A percentile compares a stretch with the other conserved stretches of the same genome.
Conservation (phyloP, 768 basidiomycete species). For the Fistulinella prunicolor region DNA sequence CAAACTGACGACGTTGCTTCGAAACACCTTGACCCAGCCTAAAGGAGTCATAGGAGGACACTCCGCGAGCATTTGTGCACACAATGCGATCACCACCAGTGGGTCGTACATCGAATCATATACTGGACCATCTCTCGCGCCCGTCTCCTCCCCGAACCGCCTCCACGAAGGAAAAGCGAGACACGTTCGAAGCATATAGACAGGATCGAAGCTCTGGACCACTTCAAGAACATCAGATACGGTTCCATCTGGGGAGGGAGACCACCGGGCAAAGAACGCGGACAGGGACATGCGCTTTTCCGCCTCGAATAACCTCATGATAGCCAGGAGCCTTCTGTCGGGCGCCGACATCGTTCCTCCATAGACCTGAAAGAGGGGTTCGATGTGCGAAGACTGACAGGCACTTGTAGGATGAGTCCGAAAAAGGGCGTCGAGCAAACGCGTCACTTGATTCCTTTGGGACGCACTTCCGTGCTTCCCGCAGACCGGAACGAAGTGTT, state of each 20-base stretch:
- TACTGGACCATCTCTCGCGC: conserved; percentile 19
- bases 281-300: conserved; percentile 65
- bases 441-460: conserved; percentile 47
- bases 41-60: conserved; percentile 54
- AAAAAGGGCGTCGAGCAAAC: conserved; percentile 67
- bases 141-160: conserved; percentile 39
- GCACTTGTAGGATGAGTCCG: conserved; percentile 74
- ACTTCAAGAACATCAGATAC: conserved; percentile 59
- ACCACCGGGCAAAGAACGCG: conserved; percentile 66
- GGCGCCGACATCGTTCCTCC: conserved; percentile 62
- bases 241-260: conserved; percentile 40
- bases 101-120: conserved; percentile 72
- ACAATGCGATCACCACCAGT: conserved; percentile 66
- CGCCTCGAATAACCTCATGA: conserved; percentile 76
- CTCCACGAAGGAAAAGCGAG: conserved; percentile 70
- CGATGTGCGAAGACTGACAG: conserved; percentile 80
- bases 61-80: conserved; percentile 61
- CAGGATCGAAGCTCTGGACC: conserved; percentile 67
- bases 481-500: conserved; percentile 54
- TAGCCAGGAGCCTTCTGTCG: conserved; percentile 66
- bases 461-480: conserved; percentile 18
- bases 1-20: conserved; percentile 75
- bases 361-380: conserved; percentile 74
- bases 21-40: conserved; percentile 81
- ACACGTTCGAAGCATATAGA: conserved; percentile 65